Evolutionary conservation across 1,284 basidiomycete genomes (phyloP), one percentile per base, ranked within the genome.

Genomic region (Ustilago cynodontis): DNA sequence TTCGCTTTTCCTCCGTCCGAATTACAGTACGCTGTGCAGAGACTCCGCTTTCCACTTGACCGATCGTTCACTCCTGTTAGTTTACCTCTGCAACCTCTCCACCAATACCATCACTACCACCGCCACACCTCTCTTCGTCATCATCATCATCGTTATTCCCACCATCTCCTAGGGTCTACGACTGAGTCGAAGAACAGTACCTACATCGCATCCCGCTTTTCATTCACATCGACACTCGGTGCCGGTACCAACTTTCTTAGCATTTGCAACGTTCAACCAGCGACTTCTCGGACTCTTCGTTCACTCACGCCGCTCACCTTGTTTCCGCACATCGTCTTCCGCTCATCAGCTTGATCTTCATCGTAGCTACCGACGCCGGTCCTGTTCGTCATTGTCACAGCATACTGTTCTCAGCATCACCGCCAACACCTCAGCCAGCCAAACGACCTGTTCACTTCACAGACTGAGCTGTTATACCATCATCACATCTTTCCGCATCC

Each of bases 101-200:
- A 51, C 56, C 68, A 65, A n/a, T 54, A 43, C 37, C 35, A 37
- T 13, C 35, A 37, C 35, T 13, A 37, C 35, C n/a, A 43, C 41
- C 41, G 20, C n/a, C 41, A 39, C 55, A 33, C 10, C 31, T 39
- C 28, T 54, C 37, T 41, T 35, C 33, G n/a, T 49, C 55, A 47
- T 58, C 68, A 55, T 54, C 68, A 52, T 33, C 52, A 22, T 41
- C 60, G 24, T 62, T 52, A 20, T 64, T n/a, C 35, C 43, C 37
- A 20, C 26, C 47, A 43, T 49, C 47, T 35, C n/a, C 29, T 31
- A 41, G 68, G 56, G 56, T 58, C 35, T 54, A 35, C 54, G 63
- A 59, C 63, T 71, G 50, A 71, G 54, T 62, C 55, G 63, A 70
- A 51, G 37, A 55, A 33, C 11, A 26, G n/a, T 54, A 26, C 54